Evolutionary conservation across 2,329 filamentous ascomycete species (phyloP).

Genomic region (Cytospora paraplurivora): DNA sequence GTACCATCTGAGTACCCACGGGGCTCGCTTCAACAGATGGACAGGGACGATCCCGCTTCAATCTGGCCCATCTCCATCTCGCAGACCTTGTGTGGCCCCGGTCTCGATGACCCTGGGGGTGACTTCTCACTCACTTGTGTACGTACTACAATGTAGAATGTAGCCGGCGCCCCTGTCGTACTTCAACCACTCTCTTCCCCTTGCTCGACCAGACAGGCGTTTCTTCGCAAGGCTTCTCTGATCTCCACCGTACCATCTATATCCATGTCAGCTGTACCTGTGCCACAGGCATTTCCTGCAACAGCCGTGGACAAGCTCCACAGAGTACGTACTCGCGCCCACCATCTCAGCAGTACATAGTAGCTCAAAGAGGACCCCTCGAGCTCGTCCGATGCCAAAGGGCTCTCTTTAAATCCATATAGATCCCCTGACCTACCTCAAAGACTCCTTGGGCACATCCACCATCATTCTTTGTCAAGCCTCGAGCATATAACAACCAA

Average conservation of each 20-base stretch:
- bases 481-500: slow-evolving; percentile 20
- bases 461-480: slow-evolving; percentile 20
- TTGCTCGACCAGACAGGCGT: slow-evolving; percentile 6
- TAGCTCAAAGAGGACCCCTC: slow-evolving; percentile 24
- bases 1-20: slow-evolving; percentile 9
- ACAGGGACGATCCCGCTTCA: slow-evolving; percentile 9
- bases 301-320: slow-evolving; percentile 10
- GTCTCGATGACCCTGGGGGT: background rate
- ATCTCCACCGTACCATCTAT: slow-evolving; percentile 7
- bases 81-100: slow-evolving; percentile 2
- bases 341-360: slow-evolving; percentile 2
- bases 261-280: slow-evolving; percentile 13
- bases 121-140: background rate
- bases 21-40: slow-evolving; percentile 5
- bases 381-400: slow-evolving; percentile 19
- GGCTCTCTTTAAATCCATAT: slow-evolving; percentile 21
- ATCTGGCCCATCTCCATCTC: slow-evolving; percentile 10
- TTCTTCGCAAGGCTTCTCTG: slow-evolving; percentile 17
- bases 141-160: slow-evolving; percentile 8
- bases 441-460: slow-evolving; percentile 18
- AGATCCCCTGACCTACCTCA: slow-evolving; percentile 19
- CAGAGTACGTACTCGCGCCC: slow-evolving; percentile 10
- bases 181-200: slow-evolving; percentile 12
- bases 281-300: slow-evolving; percentile 13
- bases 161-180: slow-evolving; percentile 2